These are phyloP conservation scores for Petunia secreta DNA, from an alignment of 257 asterid genomes.

Conservation along the genomic window DNA sequence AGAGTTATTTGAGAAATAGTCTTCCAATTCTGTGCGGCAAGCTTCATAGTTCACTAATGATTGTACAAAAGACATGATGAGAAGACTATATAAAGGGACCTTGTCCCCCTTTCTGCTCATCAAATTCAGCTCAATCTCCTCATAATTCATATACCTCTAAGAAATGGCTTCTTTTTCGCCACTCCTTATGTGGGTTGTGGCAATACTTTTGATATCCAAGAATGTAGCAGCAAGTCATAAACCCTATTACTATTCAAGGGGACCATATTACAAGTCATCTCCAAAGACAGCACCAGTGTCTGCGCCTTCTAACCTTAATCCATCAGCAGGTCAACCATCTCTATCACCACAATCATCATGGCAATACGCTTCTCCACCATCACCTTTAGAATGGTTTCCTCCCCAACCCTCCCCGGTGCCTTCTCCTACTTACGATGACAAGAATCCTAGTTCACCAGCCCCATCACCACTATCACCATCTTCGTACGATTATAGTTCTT, in stretches of 20 bases:
- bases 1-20: background rate
- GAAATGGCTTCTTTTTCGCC: conserved; percentile 34
- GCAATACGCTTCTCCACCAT: background rate
- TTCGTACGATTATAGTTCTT: conserved; percentile 10
- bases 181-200: conserved; percentile 21
- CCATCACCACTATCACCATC: conserved; percentile 17
- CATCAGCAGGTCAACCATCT: background rate
- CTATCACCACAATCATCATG: conserved; percentile 23
- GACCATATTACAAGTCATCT: conserved; percentile 1
- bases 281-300: background rate
- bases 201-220: conserved; percentile 23
- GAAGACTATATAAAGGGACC: conserved; percentile 11
- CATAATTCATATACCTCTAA: background rate
- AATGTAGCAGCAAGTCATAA: conserved; percentile 24
- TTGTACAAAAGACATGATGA: background rate
- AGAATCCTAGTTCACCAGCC: background rate
- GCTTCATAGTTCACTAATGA: background rate
- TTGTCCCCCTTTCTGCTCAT: background rate
- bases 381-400: conserved; percentile 1
- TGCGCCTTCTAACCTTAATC: background rate
- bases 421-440: background rate
- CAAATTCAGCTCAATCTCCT: background rate
- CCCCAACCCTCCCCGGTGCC: background rate
- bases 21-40: background rate
- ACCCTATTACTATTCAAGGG: background rate